These are phyloP conservation scores for Xylogone sp. DNA, from an alignment of 2,329 filamentous ascomycete genomes.

Conservation along the genomic window DNA sequence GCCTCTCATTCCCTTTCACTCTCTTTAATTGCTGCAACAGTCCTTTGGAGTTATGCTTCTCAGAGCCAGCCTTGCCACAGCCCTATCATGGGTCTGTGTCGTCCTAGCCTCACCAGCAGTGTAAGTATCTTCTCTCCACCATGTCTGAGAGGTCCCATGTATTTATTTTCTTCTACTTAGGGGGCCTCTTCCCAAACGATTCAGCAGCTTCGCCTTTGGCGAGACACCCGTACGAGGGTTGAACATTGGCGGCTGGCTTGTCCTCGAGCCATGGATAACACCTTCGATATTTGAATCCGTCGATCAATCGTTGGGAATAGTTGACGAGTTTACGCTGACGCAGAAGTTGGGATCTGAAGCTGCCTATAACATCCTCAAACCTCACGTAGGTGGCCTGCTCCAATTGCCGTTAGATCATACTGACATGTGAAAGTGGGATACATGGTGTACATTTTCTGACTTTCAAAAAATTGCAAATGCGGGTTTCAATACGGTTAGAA, in stretches of 20 bases:
- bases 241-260: constrained; percentile 34
- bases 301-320: constrained; percentile 25
- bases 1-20: not conserved
- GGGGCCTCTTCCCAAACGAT: constrained; percentile 17
- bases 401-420: not conserved
- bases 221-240: constrained; percentile 40
- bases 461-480: constrained; percentile 52
- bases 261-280: constrained; percentile 45
- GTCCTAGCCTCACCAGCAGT: not conserved
- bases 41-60: not conserved
- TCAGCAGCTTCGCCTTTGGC: constrained; percentile 43
- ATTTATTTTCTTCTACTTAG: constrained; percentile 2
- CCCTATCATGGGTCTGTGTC: not conserved
- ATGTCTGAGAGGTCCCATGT: not conserved
- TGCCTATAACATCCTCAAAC: constrained; percentile 45
- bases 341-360: constrained; percentile 43
- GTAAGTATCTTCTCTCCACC: not conserved
- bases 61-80: not conserved
- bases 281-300: constrained; percentile 48
- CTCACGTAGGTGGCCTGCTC: constrained; percentile 32
- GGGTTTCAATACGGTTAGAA: constrained; percentile 56
- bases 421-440: constrained; percentile 23
- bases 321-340: constrained; percentile 29
- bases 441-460: constrained; percentile 34
- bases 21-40: not conserved